Conservation (phyloP, 2,329 filamentous ascomycete genomes). For the Trichoderma sp. region DNA sequence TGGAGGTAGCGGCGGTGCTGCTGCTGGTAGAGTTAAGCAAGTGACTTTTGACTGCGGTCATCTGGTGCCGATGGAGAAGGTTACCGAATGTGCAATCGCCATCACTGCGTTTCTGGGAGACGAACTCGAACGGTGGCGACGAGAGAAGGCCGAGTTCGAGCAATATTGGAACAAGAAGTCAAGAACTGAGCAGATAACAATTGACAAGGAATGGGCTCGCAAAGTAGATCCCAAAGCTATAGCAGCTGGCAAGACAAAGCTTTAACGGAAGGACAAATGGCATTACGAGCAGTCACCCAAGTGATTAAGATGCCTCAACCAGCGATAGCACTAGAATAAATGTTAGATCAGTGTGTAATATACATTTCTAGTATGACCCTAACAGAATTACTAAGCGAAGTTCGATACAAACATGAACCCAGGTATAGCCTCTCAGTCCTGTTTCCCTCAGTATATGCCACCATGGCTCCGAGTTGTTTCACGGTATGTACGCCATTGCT, state of each 20-base stretch:
- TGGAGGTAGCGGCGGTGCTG: background rate
- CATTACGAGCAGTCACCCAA: rapidly evolving
- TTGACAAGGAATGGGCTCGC: background rate
- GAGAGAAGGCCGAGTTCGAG: background rate
- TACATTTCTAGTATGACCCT: background rate
- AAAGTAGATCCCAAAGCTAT: background rate
- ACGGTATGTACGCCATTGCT: background rate
- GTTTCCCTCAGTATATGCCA: no score
- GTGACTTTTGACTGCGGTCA: background rate
- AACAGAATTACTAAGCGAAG: background rate
- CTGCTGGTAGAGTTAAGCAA: background rate
- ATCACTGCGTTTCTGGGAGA: background rate
- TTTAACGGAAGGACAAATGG: background rate
- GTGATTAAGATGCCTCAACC: background rate
- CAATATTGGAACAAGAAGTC: background rate
- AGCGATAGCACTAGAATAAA: background rate
- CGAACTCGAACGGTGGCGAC: background rate
- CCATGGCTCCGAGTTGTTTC: background rate
- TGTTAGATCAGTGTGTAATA: background rate
- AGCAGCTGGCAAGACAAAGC: background rate
- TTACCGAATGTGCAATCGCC: background rate
- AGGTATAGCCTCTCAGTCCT: no score
- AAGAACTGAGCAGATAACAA: background rate
- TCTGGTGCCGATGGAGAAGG: background rate
- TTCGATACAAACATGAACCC: background rate